A percentile compares a stretch with the other conserved stretches of the same genome.
Conservation (phyloP, 192 early-diverging fungal genomes). For the Backusella sp. region DNA sequence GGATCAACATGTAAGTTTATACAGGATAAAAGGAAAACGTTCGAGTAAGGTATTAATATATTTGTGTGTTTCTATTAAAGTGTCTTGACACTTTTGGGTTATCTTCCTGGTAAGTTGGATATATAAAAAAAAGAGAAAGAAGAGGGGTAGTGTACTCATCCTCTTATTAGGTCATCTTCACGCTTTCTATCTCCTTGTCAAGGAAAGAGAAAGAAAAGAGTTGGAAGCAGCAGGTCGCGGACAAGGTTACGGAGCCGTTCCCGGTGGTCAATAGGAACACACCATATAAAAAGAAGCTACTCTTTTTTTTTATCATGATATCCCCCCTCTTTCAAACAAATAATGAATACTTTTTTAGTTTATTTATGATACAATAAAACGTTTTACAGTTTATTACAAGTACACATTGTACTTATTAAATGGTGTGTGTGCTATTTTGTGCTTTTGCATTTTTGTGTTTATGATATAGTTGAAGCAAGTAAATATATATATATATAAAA, state of each 20-base stretch:
- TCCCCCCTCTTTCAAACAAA: no score
- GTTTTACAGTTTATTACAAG: not conserved
- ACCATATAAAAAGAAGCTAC: not conserved
- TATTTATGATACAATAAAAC: not conserved
- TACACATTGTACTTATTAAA: no score
- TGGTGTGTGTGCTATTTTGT: no score
- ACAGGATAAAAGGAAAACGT: not conserved
- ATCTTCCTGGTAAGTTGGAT: slow-evolving; percentile 24
- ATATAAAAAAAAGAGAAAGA: not conserved
- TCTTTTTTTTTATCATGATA: no score
- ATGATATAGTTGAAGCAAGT: no score
- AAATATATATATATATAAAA: no score
- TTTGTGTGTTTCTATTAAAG: not conserved
- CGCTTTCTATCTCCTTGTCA: slow-evolving; percentile 33
- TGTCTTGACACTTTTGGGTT: slow-evolving; percentile 24
- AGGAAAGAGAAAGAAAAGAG: slow-evolving; percentile 21
- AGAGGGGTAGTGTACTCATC: not conserved
- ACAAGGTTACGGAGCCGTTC: not conserved
- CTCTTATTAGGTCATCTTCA: slow-evolving; percentile 25
- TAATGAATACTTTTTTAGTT: no score
- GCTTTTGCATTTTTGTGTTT: no score
- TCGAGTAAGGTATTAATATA: not conserved
- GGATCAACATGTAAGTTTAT: slow-evolving; percentile 45
- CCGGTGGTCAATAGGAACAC: not conserved
- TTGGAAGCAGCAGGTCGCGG: not conserved